phyloP scores from a whole-genome alignment of 129 eudicot genomes.

The Mikania micrantha region DNA sequence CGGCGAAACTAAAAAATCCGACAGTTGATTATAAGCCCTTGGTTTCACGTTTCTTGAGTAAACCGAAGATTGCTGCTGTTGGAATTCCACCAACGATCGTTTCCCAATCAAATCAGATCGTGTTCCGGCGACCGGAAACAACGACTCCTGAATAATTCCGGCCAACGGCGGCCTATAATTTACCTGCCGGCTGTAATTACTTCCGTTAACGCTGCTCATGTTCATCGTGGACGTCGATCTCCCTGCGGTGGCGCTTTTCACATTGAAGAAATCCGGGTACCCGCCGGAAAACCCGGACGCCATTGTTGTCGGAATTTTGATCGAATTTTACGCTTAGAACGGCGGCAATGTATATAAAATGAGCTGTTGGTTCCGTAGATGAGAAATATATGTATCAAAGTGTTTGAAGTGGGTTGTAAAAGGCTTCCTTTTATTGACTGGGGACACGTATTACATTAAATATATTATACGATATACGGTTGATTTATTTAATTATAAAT shows the following conservation, averaged over 20 bases:
- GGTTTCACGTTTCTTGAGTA: conserved; percentile 54
- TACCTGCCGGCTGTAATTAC: conserved; percentile 27
- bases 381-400: not conserved
- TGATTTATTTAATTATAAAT: conserved; percentile 10
- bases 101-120: conserved; percentile 61
- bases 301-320: conserved; percentile 33
- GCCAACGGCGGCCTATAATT: conserved; percentile 35
- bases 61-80: conserved; percentile 36
- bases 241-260: conserved; percentile 20
- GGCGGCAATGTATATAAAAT: too few relatives aligned
- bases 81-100: conserved; percentile 64
- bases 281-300: conserved; percentile 58
- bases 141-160: too few relatives aligned
- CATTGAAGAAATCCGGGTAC: conserved; percentile 34
- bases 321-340: too few relatives aligned
- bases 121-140: conserved; percentile 22
- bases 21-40: conserved; percentile 32
- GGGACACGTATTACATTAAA: conserved; percentile 26
- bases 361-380: not conserved
- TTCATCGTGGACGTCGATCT: conserved; percentile 30
- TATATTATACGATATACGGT: conserved; percentile 15
- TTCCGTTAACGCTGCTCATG: conserved; percentile 10
- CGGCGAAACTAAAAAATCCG: conserved; percentile 42
- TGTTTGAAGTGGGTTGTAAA: conserved; percentile 26
- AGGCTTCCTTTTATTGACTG: conserved; percentile 16